Percentiles rank a stretch among this genome's conserved stretches.
These are phyloP conservation scores for Polyplosphaeria fusca DNA, from an alignment of 495 filamentous ascomycete species.

Conservation along the genomic window DNA sequence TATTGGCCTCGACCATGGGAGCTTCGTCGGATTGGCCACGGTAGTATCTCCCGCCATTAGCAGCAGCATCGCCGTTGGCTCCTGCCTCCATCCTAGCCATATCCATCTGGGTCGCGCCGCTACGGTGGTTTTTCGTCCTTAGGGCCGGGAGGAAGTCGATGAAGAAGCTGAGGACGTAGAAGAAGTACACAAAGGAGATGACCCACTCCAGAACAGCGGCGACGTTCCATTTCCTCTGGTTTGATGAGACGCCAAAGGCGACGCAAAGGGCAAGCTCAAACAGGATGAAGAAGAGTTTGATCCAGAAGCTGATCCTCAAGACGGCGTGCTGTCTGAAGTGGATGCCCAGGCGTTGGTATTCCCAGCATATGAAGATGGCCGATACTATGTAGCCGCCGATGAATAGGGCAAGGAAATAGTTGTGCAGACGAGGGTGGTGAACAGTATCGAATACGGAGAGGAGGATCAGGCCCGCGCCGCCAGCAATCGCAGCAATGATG, in stretches of 20 bases:
- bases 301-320: conserved; percentile 71
- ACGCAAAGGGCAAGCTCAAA: conserved; percentile 74
- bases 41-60: conserved; percentile 12
- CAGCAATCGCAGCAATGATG: conserved; percentile 71
- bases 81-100: conserved; percentile 31
- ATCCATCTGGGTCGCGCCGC: conserved; percentile 40
- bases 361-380: conserved; percentile 80
- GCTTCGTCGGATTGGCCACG: conserved; percentile 9
- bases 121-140: conserved; percentile 52
- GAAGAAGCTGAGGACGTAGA: conserved; percentile 84
- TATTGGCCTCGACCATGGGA: conserved; percentile 23
- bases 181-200: conserved; percentile 85
- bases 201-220: conserved; percentile 67
- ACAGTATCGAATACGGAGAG: conserved; percentile 81
- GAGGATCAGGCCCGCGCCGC: conserved; percentile 74
- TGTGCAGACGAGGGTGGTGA: conserved; percentile 62
- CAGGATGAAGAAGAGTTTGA: conserved; percentile 78
- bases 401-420: conserved; percentile 77
- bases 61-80: conserved; percentile 16
- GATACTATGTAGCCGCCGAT: conserved; percentile 74
- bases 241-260: conserved; percentile 46
- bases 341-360: conserved; percentile 79
- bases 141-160: conserved; percentile 83
- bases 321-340: conserved; percentile 70
- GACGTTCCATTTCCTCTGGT: conserved; percentile 40